Base-by-base conservation (phyloP, 2,329 filamentous ascomycete genomes). In the Fusarium camptoceras region DNA sequence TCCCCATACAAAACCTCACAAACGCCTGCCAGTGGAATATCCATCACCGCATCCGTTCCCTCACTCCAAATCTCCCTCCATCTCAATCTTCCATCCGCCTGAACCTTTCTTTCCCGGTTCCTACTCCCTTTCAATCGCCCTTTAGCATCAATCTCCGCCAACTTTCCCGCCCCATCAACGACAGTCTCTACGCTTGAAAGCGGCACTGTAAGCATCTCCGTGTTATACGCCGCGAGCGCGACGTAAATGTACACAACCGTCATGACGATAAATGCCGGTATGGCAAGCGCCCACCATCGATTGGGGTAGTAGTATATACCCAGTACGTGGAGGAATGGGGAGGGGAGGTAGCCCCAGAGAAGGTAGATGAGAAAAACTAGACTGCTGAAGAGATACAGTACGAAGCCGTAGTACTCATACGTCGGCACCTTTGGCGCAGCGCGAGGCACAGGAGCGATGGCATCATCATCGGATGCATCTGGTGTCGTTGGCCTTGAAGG, bases 391-490 rank as follows among this genome's bases (percentile, higher is more conserved):
- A 99, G 87, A 83, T 99, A 98, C 51, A 99, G 88, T 56, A 97
- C 95, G 82, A 99, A 99, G 78, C 96, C 96, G 79, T 98, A 98
- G 87, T 98, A 99, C 79, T 99, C 96, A 83, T 99, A 98, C 0
- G 96, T 99, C n/a, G 96, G 96, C 4, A 99, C 94, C 78, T 96
- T 94, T 3, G 96, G 96, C 56, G 91, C 91, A 3, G 94, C 94
- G 59, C 94, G 91, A 8, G 94, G 93, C 20, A 97, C 89, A 49
- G 94, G 92, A 7, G 94, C 93, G 18, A 97, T 88, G 39, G 92
- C 87, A 74, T 98, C 95, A 72, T 94, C 92, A 81, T 97, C 94
- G 1, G 93, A 97, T 41, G 91, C 93, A 77, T 98, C 94, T 16
- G 96, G 95, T 0, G 95, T 98, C 3, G 93, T 97, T 1, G 94